A percentile compares a stretch with the other conserved stretches of the same genome.
Conservation (phyloP, 1,139 yeast species). For the Ashbya aceris region DNA sequence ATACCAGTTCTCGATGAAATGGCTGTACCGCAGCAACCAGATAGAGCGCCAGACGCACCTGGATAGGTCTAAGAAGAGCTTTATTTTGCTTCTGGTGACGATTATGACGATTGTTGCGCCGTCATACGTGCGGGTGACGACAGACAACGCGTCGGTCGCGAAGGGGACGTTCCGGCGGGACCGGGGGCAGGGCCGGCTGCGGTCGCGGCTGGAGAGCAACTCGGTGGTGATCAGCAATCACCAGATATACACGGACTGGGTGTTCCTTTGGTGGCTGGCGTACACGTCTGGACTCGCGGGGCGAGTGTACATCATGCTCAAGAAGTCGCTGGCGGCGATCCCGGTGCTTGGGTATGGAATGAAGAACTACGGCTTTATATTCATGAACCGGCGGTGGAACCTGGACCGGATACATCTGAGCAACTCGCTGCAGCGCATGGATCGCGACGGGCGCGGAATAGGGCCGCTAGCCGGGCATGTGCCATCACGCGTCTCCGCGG, state of each 20-base stretch:
- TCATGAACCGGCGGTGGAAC: constrained; percentile 74
- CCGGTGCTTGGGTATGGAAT: constrained; percentile 87
- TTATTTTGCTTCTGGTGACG: constrained; percentile 23
- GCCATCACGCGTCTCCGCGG: constrained; percentile 19
- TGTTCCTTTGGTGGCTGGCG: constrained; percentile 79
- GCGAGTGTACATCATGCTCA: constrained; percentile 60
- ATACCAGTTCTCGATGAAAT: constrained; percentile 14
- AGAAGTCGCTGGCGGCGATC: constrained; percentile 62
- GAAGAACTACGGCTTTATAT: constrained; percentile 69
- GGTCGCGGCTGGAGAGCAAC: constrained; percentile 17
- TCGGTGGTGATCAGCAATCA: constrained; percentile 58
- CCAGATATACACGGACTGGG: constrained; percentile 94
- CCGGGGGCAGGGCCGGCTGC: constrained; percentile 14
- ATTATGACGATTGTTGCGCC: constrained; percentile 27
- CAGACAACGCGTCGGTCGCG: constrained; percentile 23
- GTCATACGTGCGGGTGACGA: constrained; percentile 25
- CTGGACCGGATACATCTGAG: constrained; percentile 55
- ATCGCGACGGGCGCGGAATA: constrained; percentile 37
- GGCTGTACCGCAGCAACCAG: constrained; percentile 10
- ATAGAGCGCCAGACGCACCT: constrained; percentile 16
- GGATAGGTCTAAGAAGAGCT: constrained; percentile 23
- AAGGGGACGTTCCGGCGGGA: constrained; percentile 20
- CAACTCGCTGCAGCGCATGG: constrained; percentile 45
- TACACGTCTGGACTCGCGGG: constrained; percentile 60
- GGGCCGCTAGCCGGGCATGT: constrained; percentile 45